Evolutionary conservation across 257 asterid species (phyloP).

Genomic region (Forsythia suspensa): DNA sequence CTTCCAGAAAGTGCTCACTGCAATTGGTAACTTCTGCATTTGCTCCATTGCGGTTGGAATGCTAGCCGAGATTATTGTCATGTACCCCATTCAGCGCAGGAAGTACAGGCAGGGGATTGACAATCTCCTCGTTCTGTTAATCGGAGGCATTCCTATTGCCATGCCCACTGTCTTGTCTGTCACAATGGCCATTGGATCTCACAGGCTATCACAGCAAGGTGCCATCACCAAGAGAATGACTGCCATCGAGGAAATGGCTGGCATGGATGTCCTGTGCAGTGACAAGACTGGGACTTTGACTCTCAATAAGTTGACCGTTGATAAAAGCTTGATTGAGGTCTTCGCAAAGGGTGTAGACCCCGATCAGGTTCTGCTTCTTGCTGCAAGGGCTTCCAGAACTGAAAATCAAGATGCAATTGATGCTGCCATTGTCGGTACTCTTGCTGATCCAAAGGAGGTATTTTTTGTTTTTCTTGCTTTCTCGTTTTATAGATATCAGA

Average conservation of each 20-base stretch:
- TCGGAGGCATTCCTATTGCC: slow-evolving; percentile 98
- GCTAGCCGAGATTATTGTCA: slow-evolving; percentile 79
- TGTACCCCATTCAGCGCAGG: slow-evolving; percentile 96
- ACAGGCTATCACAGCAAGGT: slow-evolving; percentile 45
- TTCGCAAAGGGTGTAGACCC: slow-evolving; percentile 84
- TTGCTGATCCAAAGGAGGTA: slow-evolving; percentile 98
- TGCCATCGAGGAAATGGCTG: not conserved
- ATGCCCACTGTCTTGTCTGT: slow-evolving; percentile 98
- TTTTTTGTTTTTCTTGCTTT: not conserved
- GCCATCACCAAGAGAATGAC: not conserved
- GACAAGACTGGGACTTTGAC: not conserved
- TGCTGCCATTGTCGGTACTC: slow-evolving; percentile 87
- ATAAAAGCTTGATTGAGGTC: not conserved
- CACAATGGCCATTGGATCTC: slow-evolving; percentile 99
- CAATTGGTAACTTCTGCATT: slow-evolving; percentile 95
- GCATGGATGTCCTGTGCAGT: not conserved
- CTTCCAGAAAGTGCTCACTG: slow-evolving; percentile 95
- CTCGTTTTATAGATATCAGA: not conserved
- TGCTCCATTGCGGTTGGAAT: slow-evolving; percentile 93
- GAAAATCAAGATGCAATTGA: slow-evolving; percentile 99
- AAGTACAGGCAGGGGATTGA: slow-evolving; percentile 86
- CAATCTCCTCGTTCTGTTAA: slow-evolving; percentile 90
- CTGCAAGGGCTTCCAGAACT: slow-evolving; percentile 90
- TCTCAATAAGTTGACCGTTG: not conserved
- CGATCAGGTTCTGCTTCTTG: slow-evolving; percentile 72